These are phyloP conservation scores for Wickerhamomyces bovis DNA, from an alignment of 805 yeast species.

Conservation along the genomic window DNA sequence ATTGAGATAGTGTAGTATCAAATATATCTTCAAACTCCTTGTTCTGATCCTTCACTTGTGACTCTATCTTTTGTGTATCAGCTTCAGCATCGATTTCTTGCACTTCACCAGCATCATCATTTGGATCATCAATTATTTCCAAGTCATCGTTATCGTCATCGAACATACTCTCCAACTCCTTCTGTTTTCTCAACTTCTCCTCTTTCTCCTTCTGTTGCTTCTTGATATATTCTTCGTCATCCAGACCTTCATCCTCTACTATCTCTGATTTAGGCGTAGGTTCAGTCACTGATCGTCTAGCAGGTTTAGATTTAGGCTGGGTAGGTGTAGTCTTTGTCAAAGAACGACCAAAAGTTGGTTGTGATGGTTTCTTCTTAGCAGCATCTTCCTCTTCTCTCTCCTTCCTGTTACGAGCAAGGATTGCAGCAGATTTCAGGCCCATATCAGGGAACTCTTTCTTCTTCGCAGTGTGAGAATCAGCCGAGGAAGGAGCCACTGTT, in stretches of 20 bases:
- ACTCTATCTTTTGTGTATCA: not conserved
- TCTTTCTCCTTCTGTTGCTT: slow-evolving; percentile 8
- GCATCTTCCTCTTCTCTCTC: slow-evolving; percentile 1
- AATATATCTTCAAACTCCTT: slow-evolving; percentile 18
- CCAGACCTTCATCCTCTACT: slow-evolving; percentile 10
- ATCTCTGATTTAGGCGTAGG: slow-evolving; percentile 4
- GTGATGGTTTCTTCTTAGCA: slow-evolving; percentile 9
- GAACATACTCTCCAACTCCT: slow-evolving; percentile 30
- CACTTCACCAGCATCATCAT: not conserved
- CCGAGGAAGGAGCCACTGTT: not conserved
- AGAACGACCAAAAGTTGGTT: slow-evolving; percentile 13
- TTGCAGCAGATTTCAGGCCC: slow-evolving; percentile 13
- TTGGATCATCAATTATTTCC: slow-evolving; percentile 1
- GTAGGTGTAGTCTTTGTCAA: slow-evolving; percentile 1
- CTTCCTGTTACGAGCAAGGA: slow-evolving; percentile 11
- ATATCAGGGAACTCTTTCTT: slow-evolving; percentile 14
- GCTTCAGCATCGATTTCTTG: slow-evolving; percentile 1
- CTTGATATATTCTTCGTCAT: slow-evolving; percentile 11
- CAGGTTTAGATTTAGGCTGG: slow-evolving; percentile 1
- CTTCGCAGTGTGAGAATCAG: not conserved
- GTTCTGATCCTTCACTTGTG: not conserved
- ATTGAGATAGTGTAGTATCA: slow-evolving; percentile 15
- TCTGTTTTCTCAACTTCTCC: slow-evolving; percentile 9
- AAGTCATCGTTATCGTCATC: slow-evolving; percentile 26
- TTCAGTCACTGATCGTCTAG: slow-evolving; percentile 9